These are phyloP conservation scores for Mycena vulgaris DNA, from an alignment of 768 basidiomycete species.

Conservation along the genomic window DNA sequence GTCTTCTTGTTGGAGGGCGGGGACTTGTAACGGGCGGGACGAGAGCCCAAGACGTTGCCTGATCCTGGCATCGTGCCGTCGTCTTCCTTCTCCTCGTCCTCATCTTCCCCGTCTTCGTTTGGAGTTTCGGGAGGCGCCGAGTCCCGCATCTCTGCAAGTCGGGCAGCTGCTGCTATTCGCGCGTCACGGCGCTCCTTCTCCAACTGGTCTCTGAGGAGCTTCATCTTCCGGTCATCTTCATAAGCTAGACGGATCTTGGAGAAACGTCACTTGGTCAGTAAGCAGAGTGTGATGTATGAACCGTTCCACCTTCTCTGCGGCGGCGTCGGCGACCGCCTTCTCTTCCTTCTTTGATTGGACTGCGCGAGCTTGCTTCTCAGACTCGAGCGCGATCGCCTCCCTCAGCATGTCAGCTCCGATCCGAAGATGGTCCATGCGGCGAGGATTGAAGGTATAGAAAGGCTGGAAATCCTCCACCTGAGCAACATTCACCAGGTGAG, in stretches of 20 bases:
- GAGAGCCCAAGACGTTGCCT: slow-evolving; percentile 44
- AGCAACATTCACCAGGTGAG: slow-evolving; percentile 22
- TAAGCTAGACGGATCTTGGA: slow-evolving; percentile 82
- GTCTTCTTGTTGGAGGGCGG: slow-evolving; percentile 29
- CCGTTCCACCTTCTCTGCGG: slow-evolving; percentile 66
- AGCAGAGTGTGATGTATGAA: neutral
- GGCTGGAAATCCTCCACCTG: slow-evolving; percentile 86
- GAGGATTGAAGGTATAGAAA: slow-evolving; percentile 74
- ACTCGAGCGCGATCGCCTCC: slow-evolving; percentile 72
- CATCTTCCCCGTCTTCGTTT: slow-evolving; percentile 29
- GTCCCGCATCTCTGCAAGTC: slow-evolving; percentile 36
- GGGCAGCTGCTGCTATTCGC: slow-evolving; percentile 49
- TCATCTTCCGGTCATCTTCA: slow-evolving; percentile 82
- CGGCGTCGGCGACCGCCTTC: slow-evolving; percentile 70
- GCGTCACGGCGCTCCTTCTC: slow-evolving; percentile 69
- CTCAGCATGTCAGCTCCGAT: slow-evolving; percentile 77
- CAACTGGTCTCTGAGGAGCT: slow-evolving; percentile 67
- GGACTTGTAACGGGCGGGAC: neutral
- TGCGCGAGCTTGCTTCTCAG: slow-evolving; percentile 63
- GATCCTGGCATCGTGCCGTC: slow-evolving; percentile 45
- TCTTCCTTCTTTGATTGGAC: slow-evolving; percentile 66
- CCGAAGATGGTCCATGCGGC: slow-evolving; percentile 61
- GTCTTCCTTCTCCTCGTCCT: slow-evolving; percentile 28
- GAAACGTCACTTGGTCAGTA: neutral
- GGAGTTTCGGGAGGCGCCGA: slow-evolving; percentile 15